These are phyloP conservation scores for Xylaria cubensis DNA, from an alignment of 495 filamentous ascomycete species.

Conservation along the genomic window DNA sequence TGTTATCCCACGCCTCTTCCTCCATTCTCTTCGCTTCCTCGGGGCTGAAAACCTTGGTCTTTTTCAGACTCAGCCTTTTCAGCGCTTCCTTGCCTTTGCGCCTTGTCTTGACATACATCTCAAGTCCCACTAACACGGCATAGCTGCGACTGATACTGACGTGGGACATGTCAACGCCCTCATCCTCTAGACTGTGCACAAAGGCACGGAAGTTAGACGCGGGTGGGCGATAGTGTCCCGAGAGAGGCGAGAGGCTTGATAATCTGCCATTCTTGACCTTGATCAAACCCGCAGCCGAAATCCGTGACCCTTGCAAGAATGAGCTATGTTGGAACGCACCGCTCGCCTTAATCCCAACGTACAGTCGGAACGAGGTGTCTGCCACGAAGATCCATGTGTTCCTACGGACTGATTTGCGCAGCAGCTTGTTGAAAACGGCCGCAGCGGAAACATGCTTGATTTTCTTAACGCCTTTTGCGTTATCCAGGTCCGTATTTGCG, in stretches of 20 bases:
- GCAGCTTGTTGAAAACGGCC: slow-evolving; percentile 72
- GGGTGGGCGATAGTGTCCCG: slow-evolving; percentile 88
- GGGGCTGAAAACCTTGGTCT: slow-evolving; percentile 50
- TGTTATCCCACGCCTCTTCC: slow-evolving; percentile 55
- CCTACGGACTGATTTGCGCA: slow-evolving; percentile 72
- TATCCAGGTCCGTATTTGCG: slow-evolving; percentile 59
- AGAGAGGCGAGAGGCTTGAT: slow-evolving; percentile 60
- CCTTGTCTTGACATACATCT: slow-evolving; percentile 72
- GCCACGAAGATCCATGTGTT: slow-evolving; percentile 93
- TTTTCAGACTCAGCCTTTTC: slow-evolving; percentile 41
- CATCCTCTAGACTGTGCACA: slow-evolving; percentile 70
- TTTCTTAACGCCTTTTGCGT: slow-evolving; percentile 66
- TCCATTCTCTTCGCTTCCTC: slow-evolving; percentile 49
- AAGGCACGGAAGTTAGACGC: slow-evolving; percentile 81
- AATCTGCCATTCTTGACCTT: slow-evolving; percentile 82
- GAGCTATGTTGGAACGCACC: slow-evolving; percentile 91
- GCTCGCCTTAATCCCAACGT: slow-evolving; percentile 88
- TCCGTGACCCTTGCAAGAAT: slow-evolving; percentile 82
- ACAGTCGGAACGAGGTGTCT: slow-evolving; percentile 85
- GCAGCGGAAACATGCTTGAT: slow-evolving; percentile 70
- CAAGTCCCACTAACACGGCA: slow-evolving; percentile 80
- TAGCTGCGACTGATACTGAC: slow-evolving; percentile 82
- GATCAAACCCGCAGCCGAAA: slow-evolving; percentile 83
- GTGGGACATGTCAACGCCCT: slow-evolving; percentile 78
- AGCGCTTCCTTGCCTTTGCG: slow-evolving; percentile 61